A percentile compares a stretch with the other conserved stretches of the same genome.
These are phyloP conservation scores for Saccharum spontaneum DNA, from an alignment of 176 grass and related monocot species.

Conservation along the genomic window DNA sequence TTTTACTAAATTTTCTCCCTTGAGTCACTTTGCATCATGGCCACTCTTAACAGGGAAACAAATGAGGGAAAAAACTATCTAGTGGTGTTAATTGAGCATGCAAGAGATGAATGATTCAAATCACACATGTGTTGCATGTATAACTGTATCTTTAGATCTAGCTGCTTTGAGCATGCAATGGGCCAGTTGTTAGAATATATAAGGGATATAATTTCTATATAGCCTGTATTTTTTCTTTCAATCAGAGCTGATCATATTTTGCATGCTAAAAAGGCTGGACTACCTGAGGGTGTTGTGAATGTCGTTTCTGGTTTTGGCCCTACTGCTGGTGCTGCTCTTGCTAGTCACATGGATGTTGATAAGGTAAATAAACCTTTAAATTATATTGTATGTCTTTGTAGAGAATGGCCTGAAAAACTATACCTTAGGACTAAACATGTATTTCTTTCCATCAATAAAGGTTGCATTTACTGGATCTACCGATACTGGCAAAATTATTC, in stretches of 20 bases:
- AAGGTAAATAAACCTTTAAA: constrained; percentile 66
- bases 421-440: background rate
- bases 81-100: background rate
- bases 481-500: constrained; percentile 73
- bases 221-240: background rate
- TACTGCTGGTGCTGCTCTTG: constrained; percentile 94
- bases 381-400: background rate
- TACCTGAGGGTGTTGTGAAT: constrained; percentile 87
- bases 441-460: constrained; percentile 26
- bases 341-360: constrained; percentile 98
- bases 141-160: too few species aligned
- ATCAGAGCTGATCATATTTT: constrained; percentile 5
- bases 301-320: constrained; percentile 88
- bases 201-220: background rate
- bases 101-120: background rate
- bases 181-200: background rate
- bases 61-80: background rate
- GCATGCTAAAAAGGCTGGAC: constrained; percentile 63
- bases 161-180: background rate
- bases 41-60: background rate
- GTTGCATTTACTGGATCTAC: constrained; percentile 98
- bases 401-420: background rate
- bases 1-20: background rate
- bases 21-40: background rate
- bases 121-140: too few species aligned